Base-by-base conservation (phyloP, 2,329 filamentous ascomycete species). In the Sclerotinia minor region DNA sequence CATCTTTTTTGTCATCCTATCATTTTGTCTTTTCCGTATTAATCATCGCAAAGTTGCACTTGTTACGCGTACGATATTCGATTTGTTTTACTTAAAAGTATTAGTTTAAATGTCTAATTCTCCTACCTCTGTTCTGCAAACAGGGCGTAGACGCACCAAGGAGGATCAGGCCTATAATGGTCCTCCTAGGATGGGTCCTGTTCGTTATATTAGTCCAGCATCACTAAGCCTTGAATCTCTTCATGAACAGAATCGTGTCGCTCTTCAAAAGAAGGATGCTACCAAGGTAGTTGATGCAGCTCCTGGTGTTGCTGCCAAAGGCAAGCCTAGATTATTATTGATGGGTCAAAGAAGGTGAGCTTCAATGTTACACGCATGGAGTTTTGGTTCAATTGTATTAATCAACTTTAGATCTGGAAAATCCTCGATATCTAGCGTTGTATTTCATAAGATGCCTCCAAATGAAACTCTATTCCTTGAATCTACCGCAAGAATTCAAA, bases 371-470 rank as follows among this genome's bases (percentile, higher is more conserved):
- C 9, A 35, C 21, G 17, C 15, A 11, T 29, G 7, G 2, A 8
- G n/a, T 15, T 3, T 52, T 29, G 15, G 3, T 19, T n/a, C 50
- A 52, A 9, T 63, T 58, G 55, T 41, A 53, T 71, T 75, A 54
- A 79, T 67, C 45, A 21, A 65, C 32, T 72, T 35, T 73, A 99
- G 95, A 81, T 97, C 94, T 77, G 95, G 95, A 69, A 99, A 99
- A 78, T 98, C 95, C 0, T 99, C 95, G 7, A 98, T 99, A 77
- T 95, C 94, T 35, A 98, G 93, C 76, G 96, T 99, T 59, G 94
- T 99, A n/a, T 98, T 99, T 76, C 94, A 98, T 80, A 99, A 99
- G 78, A 89, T 98, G 77, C 92, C 94, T 3, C 94, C 95, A 2
- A 96, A 92, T 74, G 96, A 99, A 81, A 98, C 95, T 0, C 81